Conservation (phyloP, 208 protist species). For the Trypanosoma caninum region DNA sequence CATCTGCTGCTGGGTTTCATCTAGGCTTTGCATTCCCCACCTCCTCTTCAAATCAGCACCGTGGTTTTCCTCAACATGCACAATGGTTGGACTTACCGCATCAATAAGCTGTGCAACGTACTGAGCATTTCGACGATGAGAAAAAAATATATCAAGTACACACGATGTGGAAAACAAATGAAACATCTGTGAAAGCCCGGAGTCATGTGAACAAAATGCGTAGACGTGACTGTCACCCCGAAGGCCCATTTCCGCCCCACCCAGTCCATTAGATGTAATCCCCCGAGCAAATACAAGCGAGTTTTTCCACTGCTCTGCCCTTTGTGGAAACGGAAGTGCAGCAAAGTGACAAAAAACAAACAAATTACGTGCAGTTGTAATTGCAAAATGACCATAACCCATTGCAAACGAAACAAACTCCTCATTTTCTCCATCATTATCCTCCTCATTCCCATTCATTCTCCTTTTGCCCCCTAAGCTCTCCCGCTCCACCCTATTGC, state of each 20-base stretch:
- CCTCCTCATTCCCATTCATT: not conserved
- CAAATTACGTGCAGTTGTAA: slow-evolving; percentile 32
- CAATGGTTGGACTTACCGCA: not conserved
- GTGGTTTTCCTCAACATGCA: not conserved
- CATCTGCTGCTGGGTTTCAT: too few relatives aligned
- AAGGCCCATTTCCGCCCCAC: not conserved
- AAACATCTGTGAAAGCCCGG: slow-evolving; percentile 10
- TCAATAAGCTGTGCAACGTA: slow-evolving; percentile 17
- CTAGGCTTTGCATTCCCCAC: not conserved
- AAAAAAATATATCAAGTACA: slow-evolving; percentile 1
- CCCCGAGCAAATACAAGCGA: slow-evolving; percentile 16
- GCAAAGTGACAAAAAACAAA: slow-evolving; percentile 40
- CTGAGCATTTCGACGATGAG: slow-evolving; percentile 3
- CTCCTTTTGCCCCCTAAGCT: too few relatives aligned
- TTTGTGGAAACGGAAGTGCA: slow-evolving; percentile 28
- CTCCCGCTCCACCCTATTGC: too few relatives aligned
- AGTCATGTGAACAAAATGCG: slow-evolving; percentile 6
- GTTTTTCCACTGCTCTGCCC: slow-evolving; percentile 19
- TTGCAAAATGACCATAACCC: slow-evolving; percentile 36
- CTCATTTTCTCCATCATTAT: not conserved
- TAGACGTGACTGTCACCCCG: not conserved
- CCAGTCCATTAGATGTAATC: not conserved
- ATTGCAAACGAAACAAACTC: slow-evolving; percentile 22
- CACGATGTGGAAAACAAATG: slow-evolving; percentile 10
- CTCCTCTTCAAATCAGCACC: not conserved